phyloP scores from a whole-genome alignment of 441 rosid genomes.

The Erysimum cheiri region DNA sequence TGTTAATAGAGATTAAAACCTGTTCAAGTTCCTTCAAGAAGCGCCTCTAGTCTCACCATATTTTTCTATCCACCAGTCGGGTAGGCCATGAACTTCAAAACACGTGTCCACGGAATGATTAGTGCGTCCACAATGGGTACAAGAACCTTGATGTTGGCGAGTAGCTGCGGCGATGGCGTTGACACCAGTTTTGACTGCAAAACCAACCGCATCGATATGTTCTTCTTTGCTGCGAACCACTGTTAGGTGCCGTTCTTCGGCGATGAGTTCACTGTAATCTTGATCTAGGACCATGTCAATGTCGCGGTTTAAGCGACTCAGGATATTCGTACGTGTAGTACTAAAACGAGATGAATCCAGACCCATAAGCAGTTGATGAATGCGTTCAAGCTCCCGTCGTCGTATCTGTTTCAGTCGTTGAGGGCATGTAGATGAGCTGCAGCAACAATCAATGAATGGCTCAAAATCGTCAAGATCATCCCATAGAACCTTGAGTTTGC shows the following conservation, averaged over 20 bases:
- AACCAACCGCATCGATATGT: not conserved
- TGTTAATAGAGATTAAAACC: no score
- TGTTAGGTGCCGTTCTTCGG: not conserved
- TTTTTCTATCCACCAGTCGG: not conserved
- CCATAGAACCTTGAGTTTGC: not conserved
- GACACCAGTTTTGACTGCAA: not conserved
- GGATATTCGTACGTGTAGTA: not conserved
- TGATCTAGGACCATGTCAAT: not conserved
- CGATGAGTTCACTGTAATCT: not conserved
- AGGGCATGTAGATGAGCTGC: not conserved
- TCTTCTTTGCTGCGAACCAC: not conserved
- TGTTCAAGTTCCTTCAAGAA: no score
- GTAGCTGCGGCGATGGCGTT: not conserved
- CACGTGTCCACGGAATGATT: not conserved
- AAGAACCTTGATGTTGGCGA: not conserved
- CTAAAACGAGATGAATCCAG: not conserved
- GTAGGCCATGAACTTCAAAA: not conserved
- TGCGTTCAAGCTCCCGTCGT: not conserved
- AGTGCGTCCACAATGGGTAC: not conserved
- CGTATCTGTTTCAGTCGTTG: not conserved
- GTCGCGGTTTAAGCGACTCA: not conserved
- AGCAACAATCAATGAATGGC: not conserved
- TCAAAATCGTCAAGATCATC: not conserved
- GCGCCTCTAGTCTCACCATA: not conserved
- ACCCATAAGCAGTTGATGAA: not conserved